Evolutionary conservation across 805 yeast species (phyloP).

Genomic region (Blastobotrys terrestris): DNA sequence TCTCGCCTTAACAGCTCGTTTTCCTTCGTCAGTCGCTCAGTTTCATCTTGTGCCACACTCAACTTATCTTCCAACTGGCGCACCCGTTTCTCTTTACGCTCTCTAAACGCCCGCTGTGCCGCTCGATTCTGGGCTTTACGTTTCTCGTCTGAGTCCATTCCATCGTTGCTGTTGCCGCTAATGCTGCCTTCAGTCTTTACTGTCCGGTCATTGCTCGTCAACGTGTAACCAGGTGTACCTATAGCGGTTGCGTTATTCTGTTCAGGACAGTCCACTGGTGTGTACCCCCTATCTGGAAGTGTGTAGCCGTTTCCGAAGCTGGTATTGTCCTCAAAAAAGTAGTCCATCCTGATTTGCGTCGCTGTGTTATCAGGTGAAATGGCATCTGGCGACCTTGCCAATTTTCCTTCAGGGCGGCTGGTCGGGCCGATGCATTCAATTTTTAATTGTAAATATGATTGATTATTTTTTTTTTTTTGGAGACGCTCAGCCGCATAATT

Average conservation of each 20-base stretch:
- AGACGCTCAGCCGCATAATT: too few relatives aligned
- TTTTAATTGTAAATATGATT: too few relatives aligned
- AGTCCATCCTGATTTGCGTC: not conserved
- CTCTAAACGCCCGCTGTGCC: constrained; percentile 82
- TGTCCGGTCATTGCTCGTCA: not conserved
- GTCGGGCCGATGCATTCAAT: not conserved
- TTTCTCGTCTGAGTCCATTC: constrained; percentile 43
- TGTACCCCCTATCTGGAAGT: not conserved
- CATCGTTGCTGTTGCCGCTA: not conserved
- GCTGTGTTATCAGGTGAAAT: too few relatives aligned
- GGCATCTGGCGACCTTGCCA: too few relatives aligned
- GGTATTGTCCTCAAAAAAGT: not conserved
- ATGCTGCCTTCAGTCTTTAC: not conserved
- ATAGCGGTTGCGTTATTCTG: not conserved
- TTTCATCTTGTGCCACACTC: constrained; percentile 50
- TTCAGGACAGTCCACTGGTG: not conserved
- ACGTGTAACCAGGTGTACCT: not conserved
- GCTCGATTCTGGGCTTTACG: constrained; percentile 78
- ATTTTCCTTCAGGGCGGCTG: not conserved
- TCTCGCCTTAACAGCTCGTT: constrained; percentile 48
- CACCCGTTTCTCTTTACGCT: constrained; percentile 66
- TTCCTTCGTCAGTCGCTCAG: constrained; percentile 40
- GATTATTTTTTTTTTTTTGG: too few relatives aligned
- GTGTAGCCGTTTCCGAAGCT: not conserved
- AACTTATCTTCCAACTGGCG: constrained; percentile 61